Base-by-base conservation (phyloP, 345 rosid genomes). In the Lumnitzera littorea region DNA sequence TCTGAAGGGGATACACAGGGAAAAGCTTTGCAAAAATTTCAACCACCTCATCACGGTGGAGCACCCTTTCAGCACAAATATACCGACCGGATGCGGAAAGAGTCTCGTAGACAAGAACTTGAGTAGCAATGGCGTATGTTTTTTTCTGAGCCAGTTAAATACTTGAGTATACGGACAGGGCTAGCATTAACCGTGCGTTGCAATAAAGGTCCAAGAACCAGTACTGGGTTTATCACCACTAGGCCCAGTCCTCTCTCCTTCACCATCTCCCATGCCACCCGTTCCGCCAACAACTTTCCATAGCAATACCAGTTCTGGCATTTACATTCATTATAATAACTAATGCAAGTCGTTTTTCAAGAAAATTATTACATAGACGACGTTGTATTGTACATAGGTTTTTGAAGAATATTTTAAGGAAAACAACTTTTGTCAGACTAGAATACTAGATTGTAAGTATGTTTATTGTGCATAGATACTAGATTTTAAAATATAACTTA, bases 81-180 rank as follows among this genome's bases (percentile, higher is more conserved):
- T 89, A 87, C 2, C 90, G 83, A 64, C 98, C 96, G 2, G 96
- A 78, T 70, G 98, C 97, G 0, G 85, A 72, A n/a, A 91, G 87
- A 27, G 76, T 71, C 78, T 92, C 91, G 15, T 48, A 82, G 62
- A 87, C 84, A 43, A 89, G 74, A 70, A 92, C 98, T 63, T 87
- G 94, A 63, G 83, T 79, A 13, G 80, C 72, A 58, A 87, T 87
- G 62, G 87, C 87, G 50, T 89, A 87, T 5, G 97, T 20, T 89
- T 82, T 82, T 87, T 73, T 88, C 89, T 0, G 96, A 87, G 48
- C 98, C 98, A 3, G 80, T 82, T 20, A 92, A 75, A 81, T 85
- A 81, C 80, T 92, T 87, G 67, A 85, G 87, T 48, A 92, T 78
- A 83, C 85, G 96, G 50, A 78, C 13, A 5, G 59, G 77, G 72